Percentiles rank a stretch among this genome's conserved stretches.
These are phyloP conservation scores for Xanthoconium stramineum DNA, from an alignment of 768 basidiomycete genomes.

Conservation along the genomic window DNA sequence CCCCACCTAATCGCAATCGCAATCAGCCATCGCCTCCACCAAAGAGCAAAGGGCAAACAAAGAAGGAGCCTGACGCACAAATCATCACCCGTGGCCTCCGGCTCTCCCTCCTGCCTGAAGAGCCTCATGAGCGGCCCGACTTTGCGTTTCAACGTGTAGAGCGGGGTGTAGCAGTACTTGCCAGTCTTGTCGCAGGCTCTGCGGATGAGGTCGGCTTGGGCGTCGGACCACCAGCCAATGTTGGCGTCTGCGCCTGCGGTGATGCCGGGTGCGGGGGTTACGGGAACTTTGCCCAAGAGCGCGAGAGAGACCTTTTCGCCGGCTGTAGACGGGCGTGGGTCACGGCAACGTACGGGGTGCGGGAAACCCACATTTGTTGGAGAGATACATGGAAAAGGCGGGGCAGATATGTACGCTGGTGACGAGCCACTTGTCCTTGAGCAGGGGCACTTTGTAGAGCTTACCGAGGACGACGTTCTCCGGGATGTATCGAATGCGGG, in stretches of 20 bases:
- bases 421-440: conserved; percentile 34
- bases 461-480: conserved; percentile 19
- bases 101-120: conserved; percentile 9
- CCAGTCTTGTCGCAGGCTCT: conserved; percentile 21
- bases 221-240: conserved; percentile 22
- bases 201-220: conserved; percentile 20
- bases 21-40: background rate
- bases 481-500: conserved; percentile 24
- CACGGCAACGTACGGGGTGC: background rate
- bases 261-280: conserved; percentile 4
- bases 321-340: conserved; percentile 7
- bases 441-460: conserved; percentile 21
- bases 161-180: conserved; percentile 25
- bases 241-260: conserved; percentile 11
- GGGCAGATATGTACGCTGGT: conserved; percentile 32
- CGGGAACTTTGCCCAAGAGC: conserved; percentile 13
- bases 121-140: background rate
- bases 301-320: conserved; percentile 27
- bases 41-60: background rate
- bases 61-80: conserved; percentile 9
- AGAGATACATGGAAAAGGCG: conserved; percentile 34
- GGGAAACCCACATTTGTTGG: conserved; percentile 20
- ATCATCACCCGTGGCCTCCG: conserved; percentile 2
- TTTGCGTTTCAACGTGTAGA: conserved; percentile 23
- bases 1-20: conserved; percentile 16